A percentile compares a stretch with the other conserved stretches of the same genome.
Evolutionary conservation across 352 stramenopile species (phyloP).

Genomic region (Phytopythium litorale): DNA sequence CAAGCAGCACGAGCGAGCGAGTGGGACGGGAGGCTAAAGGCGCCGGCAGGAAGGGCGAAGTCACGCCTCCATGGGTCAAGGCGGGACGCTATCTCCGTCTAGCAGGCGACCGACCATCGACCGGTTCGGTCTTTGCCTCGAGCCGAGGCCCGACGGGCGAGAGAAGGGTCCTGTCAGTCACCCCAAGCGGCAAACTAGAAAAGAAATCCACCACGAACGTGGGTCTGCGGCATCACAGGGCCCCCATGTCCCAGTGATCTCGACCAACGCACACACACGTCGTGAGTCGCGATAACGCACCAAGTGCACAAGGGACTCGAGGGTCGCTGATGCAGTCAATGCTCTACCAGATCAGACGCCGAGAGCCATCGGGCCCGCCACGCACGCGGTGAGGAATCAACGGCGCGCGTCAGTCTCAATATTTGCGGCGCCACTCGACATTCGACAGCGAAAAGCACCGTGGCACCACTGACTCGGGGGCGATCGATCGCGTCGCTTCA

Average conservation of each 20-base stretch:
- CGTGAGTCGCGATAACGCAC: too few relatives aligned
- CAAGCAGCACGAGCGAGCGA: too few relatives aligned
- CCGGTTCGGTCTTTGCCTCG: neutral
- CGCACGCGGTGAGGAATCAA: slow-evolving; percentile 1
- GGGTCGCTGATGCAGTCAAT: neutral
- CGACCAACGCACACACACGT: too few relatives aligned
- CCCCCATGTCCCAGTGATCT: neutral
- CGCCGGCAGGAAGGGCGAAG: too few relatives aligned
- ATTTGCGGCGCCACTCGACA: neutral
- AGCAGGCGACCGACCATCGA: too few relatives aligned
- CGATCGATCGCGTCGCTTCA: neutral
- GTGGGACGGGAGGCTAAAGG: too few relatives aligned
- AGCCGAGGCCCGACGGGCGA: neutral
- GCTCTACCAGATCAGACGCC: neutral
- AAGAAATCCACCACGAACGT: slow-evolving; percentile 4
- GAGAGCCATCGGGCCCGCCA: neutral
- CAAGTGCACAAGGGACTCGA: too few relatives aligned
- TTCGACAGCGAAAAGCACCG: neutral
- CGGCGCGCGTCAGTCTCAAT: neutral
- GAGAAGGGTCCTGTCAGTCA: neutral
- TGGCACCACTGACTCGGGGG: neutral
- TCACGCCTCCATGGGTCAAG: too few relatives aligned
- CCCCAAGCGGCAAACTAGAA: neutral
- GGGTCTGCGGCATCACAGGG: slow-evolving; percentile 1
- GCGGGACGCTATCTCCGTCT: too few relatives aligned